phyloP scores from a whole-genome alignment of 306 rosid species.

The Cucumis melo region DNA sequence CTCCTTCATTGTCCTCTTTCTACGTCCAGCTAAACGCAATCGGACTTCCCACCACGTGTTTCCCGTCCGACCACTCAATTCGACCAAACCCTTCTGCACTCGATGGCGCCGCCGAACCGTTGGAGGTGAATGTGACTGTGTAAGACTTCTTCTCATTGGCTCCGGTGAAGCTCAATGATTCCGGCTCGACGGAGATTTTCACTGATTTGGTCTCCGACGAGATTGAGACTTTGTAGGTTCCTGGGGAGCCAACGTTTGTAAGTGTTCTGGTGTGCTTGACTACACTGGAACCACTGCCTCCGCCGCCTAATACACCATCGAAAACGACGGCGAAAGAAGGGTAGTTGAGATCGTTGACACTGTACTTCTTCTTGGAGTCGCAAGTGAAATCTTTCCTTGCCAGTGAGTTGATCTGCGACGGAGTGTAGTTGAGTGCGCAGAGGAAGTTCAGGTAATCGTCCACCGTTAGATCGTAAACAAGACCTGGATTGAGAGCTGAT shows the following conservation, averaged over 20 bases:
- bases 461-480: conserved; percentile 50
- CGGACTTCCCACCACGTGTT: conserved; percentile 46
- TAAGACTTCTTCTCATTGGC: conserved; percentile 51
- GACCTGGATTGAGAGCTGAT: conserved; percentile 61
- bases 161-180: conserved; percentile 30
- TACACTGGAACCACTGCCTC: conserved; percentile 13
- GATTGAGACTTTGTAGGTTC: conserved; percentile 34
- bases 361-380: conserved; percentile 27
- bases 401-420: conserved; percentile 13
- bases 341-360: conserved; percentile 45
- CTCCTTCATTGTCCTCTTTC: conserved; percentile 7
- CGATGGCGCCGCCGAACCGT: not conserved
- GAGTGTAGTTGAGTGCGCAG: conserved; percentile 53
- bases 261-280: conserved; percentile 40
- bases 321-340: conserved; percentile 59
- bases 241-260: conserved; percentile 48
- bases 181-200: conserved; percentile 45
- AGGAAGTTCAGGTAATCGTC: conserved; percentile 54
- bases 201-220: conserved; percentile 14
- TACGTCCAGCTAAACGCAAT: conserved; percentile 31
- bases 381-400: conserved; percentile 39
- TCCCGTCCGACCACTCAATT: conserved; percentile 67
- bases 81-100: conserved; percentile 32
- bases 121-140: conserved; percentile 27
- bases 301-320: not conserved